These are phyloP conservation scores for Cymodocea nodosa DNA, from an alignment of 116 monocot species.

Conservation along the genomic window DNA sequence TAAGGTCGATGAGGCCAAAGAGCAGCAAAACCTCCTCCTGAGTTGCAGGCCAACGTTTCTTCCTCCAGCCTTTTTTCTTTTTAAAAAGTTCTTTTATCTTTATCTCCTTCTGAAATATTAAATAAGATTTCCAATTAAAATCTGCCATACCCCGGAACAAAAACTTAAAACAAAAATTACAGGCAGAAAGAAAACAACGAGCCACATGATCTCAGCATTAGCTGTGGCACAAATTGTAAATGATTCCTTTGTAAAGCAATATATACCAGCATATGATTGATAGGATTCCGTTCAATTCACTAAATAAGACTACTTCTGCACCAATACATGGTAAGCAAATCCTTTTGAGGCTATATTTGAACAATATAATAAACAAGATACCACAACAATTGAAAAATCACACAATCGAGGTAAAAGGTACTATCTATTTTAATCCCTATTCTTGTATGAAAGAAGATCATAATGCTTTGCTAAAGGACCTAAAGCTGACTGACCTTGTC, in stretches of 20 bases:
- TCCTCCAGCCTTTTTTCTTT: conserved; percentile 44
- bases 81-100: conserved; percentile 67
- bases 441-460: no score
- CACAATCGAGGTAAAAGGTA: not conserved
- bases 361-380: not conserved
- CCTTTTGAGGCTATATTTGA: not conserved
- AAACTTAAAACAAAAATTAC: no score
- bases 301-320: no score
- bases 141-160: not conserved
- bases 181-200: no score
- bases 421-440: no score
- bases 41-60: conserved; percentile 56
- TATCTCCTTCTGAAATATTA: conserved; percentile 55
- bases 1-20: conserved; percentile 60
- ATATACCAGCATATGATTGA: no score
- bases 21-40: conserved; percentile 46
- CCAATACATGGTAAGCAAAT: not conserved
- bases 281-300: no score
- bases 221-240: no score
- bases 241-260: no score
- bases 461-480: no score
- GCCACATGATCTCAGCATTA: no score
- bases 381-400: not conserved
- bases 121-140: not conserved
- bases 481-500: conserved; percentile 49